Base-by-base conservation (phyloP, 352 stramenopile species). In the Phytophthora hybrid region DNA sequence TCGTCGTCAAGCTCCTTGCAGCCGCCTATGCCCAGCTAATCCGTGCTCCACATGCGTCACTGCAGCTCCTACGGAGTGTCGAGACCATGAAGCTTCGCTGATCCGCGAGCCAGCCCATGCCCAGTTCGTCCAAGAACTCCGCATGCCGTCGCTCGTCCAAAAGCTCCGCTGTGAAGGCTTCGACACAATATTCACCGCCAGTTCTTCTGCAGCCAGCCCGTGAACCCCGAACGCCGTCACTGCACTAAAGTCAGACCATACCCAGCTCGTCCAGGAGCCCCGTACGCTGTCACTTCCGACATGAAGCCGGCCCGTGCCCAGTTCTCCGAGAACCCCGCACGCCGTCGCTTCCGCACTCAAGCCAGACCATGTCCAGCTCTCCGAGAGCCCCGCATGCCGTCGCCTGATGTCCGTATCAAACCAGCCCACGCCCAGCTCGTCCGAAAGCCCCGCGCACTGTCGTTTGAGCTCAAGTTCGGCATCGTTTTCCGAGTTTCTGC, bases 281-380 rank as follows among this genome's bases (percentile, higher is more conserved):
- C 39, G 1, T 18, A 10, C 6, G 39, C 39, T 47, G 39, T 47
- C 9, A 18, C 26, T 18, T 59, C 51, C 26, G 10, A 4, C 19
- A 3, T 59, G 31, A 4, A 66, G 47, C 47, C 32, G 49, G 47
- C 41, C 41, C 47, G 11, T 58, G 29, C 10, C 44, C n/a, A 34
- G 34, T 14, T 44, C 34, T 8, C 29, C 19, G 13, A n/a, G 26
- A 64, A 10, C 26, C 29, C 46, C 31, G 32, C n/a, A 49, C n/a
- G 6, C 54, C 32, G 32, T 60, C 32, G 37, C 54, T 49, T 10
- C 34, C 3, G 2, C 34, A 10, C 9, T 14, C 34, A 44, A 44
- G 5, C 34, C 3, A 9, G 34, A 10, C 34, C 54, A 49, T 63
- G 19, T 19, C 26, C 58, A 64, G 58, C 18, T 64, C 41, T 55